A percentile compares a stretch with the other conserved stretches of the same genome.
These are phyloP conservation scores for Trichoderma sp. DNA, from an alignment of 2,329 filamentous ascomycete species.

Conservation along the genomic window DNA sequence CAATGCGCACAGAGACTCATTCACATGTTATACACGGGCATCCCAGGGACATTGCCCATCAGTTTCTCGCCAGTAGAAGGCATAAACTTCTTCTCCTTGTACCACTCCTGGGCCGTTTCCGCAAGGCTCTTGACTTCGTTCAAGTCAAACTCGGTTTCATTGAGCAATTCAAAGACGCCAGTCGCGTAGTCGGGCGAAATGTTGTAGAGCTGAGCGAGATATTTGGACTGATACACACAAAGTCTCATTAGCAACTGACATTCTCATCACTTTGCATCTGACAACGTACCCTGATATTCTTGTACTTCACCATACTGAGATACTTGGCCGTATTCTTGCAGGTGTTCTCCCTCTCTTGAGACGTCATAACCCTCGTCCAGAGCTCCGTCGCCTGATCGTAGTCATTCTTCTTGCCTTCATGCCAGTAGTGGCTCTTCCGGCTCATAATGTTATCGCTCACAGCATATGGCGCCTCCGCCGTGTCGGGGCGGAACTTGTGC, in stretches of 20 bases:
- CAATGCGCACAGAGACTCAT: background rate
- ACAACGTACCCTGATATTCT: conserved; percentile 43
- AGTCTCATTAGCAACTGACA: conserved; percentile 37
- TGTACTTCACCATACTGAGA: conserved; percentile 47
- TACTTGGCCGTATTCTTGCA: conserved; percentile 53
- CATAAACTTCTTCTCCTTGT: conserved; percentile 50
- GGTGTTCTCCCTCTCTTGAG: conserved; percentile 47
- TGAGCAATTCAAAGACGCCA: conserved; percentile 50
- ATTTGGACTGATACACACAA: conserved; percentile 36
- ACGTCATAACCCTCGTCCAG: conserved; percentile 52
- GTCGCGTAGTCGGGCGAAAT: conserved; percentile 51
- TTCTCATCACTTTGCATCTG: background rate
- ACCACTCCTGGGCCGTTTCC: conserved; percentile 49
- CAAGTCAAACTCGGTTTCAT: conserved; percentile 49
- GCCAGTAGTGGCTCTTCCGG: conserved; percentile 57
- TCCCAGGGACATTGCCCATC: conserved; percentile 43
- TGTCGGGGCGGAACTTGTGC: background rate
- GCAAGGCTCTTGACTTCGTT: conserved; percentile 49
- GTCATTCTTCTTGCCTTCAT: conserved; percentile 55
- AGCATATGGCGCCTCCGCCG: conserved; percentile 38
- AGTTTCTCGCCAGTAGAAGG: conserved; percentile 44
- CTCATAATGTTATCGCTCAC: conserved; percentile 53
- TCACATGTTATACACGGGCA: conserved; percentile 38
- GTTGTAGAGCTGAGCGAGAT: conserved; percentile 49
- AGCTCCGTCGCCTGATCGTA: conserved; percentile 55